Base-by-base conservation (phyloP, 345 rosid species). In the Excoecaria cochinchinensis region DNA sequence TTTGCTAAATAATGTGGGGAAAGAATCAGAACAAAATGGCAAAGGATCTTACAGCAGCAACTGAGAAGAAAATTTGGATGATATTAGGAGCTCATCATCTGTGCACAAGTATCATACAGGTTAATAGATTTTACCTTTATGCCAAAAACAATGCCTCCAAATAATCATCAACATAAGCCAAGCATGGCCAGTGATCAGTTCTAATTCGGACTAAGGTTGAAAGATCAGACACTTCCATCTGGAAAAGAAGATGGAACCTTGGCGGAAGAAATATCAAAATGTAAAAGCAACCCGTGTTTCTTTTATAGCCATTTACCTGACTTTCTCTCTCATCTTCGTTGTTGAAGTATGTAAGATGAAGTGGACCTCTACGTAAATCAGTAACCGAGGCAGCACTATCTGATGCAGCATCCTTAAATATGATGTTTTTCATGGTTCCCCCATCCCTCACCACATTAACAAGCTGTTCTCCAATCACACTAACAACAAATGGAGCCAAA, bases 131-230 rank as follows among this genome's bases (percentile, higher is more conserved):
- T 0, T 24, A 60, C 60, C 77, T 77, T 80, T 87, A 85, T 0
- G 79, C 69, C 79, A 88, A 79, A 84, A 84, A 91, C 75, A 95
- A 86, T 46, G 95, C 96, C 84, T 93, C 98, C 86, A 95, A 82
- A 77, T 90, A 95, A 77, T 91, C 99, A 80, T 93, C 99, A 66
- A 93, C 88, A 77, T 93, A 95, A 46, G 99, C 98, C 72, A 95
- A 87, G 89, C 97, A 95, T 8, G 98, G 99, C 99, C 99, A 93
- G 76, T 93, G 88, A 85, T 95, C 99, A 16, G 98, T 93, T 84
- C 99, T 86, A 70, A 95, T 88, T 64, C 92, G 91, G 70, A 93
- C 98, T 74, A 95, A 87, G 62, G 97, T 91, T 21, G 99, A 88
- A 62, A 72, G 75, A 72, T 91, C 90, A 39, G 87, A 80, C 56